Evolutionary conservation across 306 rosid species (phyloP), one percentile per base, ranked within the genome.

Genomic region (Alnus glutinosa): DNA sequence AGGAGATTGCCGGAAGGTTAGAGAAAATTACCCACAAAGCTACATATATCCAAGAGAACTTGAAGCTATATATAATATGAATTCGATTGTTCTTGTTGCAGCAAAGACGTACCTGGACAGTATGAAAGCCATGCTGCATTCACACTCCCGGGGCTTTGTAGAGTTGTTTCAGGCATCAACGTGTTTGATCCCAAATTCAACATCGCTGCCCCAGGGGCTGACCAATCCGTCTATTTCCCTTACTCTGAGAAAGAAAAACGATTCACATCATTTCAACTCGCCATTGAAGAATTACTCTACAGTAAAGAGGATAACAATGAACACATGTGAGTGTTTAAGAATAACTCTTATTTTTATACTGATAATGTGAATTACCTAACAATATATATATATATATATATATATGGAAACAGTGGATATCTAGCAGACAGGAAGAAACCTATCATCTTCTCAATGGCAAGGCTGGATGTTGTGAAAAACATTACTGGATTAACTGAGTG

Each of bases 1-100:
- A 94, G 76, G 97, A 94, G 81, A 92, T 92, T 74, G 97, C 98
- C 5, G 98, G 98, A 87, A 94, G 97, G 97, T 94, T 83, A 77
- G 94, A 8, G 69, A 47, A 34, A 34, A 73, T 49, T 51, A 55
- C 18, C 52, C 55, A 79, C 18, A 51, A 7, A 68, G 15, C 7
- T 47, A 11, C 2, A 55, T 37, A 34, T 74, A 23, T 83, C 16
- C 32, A 70, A 49, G 19, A 70, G 39, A 70, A 47, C 30, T 10
- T 46, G 19, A 34, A 12, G 46, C 39, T 32, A 63, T 34, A 34
- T 34, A 34, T 34, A 34, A 75, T 74, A 77, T 77, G 82, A 75
- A 82, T 61, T 46, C 75, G 79, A 52, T 83, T 39, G 28, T 76
- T 79, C 9, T 75, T 77, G 23, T 72, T 89, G 90, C 92, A 92